phyloP scores from a whole-genome alignment of 257 asterid genomes.

The Salvia splendens region DNA sequence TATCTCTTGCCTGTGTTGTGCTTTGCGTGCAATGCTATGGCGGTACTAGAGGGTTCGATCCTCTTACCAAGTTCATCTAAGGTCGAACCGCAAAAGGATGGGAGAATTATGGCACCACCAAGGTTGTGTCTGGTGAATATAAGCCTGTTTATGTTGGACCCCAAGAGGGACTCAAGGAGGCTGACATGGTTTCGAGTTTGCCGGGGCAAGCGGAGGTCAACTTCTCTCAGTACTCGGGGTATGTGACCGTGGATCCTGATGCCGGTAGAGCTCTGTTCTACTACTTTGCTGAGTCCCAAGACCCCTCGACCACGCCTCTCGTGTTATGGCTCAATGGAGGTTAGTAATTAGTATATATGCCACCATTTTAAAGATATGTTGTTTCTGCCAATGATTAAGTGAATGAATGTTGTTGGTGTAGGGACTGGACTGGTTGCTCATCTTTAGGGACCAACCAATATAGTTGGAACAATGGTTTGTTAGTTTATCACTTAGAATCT shows the following conservation, averaged over 20 bases:
- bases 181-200: constrained; percentile 30
- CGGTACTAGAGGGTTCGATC: constrained; percentile 23
- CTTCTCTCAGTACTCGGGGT: constrained; percentile 43
- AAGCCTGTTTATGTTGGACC: constrained; percentile 24
- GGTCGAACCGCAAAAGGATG: constrained; percentile 9
- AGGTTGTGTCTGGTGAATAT: not conserved
- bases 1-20: constrained; percentile 24
- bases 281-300: constrained; percentile 41
- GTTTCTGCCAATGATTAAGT: not conserved
- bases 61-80: constrained; percentile 19
- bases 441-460: constrained; percentile 48
- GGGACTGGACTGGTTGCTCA: constrained; percentile 78
- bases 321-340: constrained; percentile 53
- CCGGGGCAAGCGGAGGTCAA: constrained; percentile 44
- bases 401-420: constrained; percentile 6
- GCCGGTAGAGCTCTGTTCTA: constrained; percentile 47
- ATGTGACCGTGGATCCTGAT: constrained; percentile 40
- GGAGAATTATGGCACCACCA: not conserved
- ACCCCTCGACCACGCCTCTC: constrained; percentile 39
- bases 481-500: not conserved
- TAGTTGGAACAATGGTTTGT: constrained; percentile 57
- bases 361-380: not conserved
- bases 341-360: not conserved
- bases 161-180: constrained; percentile 36
- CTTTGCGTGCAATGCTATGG: constrained; percentile 33